These are phyloP conservation scores for Geotrichum candidum DNA, from an alignment of 1,139 yeast species.

Conservation along the genomic window DNA sequence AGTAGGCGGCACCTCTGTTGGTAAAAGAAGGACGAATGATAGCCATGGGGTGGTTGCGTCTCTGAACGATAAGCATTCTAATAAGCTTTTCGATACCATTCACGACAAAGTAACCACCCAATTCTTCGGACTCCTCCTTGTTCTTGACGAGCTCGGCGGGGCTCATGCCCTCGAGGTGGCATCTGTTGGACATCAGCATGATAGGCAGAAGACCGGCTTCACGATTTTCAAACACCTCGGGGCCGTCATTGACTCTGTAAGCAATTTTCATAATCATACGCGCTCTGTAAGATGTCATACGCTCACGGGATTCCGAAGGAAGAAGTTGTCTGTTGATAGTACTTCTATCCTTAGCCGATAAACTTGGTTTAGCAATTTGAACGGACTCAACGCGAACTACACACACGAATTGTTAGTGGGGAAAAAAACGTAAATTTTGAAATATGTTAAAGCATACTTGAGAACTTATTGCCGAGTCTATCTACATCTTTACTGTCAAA, in stretches of 20 bases:
- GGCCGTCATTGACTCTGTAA: conserved; percentile 86
- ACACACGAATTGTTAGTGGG: neutral
- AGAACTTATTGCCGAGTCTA: conserved; percentile 75
- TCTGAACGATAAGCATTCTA: conserved; percentile 95
- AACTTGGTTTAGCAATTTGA: conserved; percentile 77
- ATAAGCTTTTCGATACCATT: conserved; percentile 95
- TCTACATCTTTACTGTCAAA: conserved; percentile 67
- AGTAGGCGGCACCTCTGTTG: conserved; percentile 87
- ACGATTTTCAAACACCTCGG: conserved; percentile 64
- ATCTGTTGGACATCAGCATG: conserved; percentile 84
- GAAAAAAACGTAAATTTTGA: neutral
- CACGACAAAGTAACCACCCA: conserved; percentile 95
- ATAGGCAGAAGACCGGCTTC: conserved; percentile 91
- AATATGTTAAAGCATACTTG: conserved; percentile 26
- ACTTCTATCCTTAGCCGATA: conserved; percentile 67
- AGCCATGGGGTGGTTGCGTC: conserved; percentile 98
- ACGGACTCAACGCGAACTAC: conserved; percentile 74
- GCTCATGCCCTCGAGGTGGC: conserved; percentile 78
- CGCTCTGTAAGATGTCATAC: conserved; percentile 47
- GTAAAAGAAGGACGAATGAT: conserved; percentile 90
- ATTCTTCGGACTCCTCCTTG: conserved; percentile 90
- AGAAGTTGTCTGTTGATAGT: conserved; percentile 74
- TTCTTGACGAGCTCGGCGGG: conserved; percentile 73
- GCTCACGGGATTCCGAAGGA: conserved; percentile 83
- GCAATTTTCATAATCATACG: conserved; percentile 69